These are phyloP conservation scores for Yamadazyma triangularis DNA, from an alignment of 1,139 yeast genomes.

Conservation along the genomic window DNA sequence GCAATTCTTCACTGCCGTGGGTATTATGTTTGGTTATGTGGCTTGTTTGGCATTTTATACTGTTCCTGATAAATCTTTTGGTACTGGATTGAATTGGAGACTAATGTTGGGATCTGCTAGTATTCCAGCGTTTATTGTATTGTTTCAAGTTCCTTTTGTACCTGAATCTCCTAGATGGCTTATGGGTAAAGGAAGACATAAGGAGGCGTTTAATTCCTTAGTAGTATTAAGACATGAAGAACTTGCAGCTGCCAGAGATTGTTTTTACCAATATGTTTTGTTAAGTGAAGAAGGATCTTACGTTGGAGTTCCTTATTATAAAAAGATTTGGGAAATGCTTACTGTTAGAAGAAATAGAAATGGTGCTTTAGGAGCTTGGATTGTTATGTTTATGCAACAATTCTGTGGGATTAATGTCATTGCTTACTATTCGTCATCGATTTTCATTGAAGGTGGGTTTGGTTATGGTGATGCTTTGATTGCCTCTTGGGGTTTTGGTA, in stretches of 20 bases:
- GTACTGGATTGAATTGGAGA: conserved; percentile 61
- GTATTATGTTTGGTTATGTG: conserved; percentile 65
- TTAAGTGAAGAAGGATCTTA: too few species aligned
- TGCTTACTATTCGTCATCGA: conserved; percentile 79
- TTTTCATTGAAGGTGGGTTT: conserved; percentile 67
- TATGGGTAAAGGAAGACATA: conserved; percentile 29
- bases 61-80: too few species aligned
- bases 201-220: too few species aligned
- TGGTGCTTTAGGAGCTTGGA: too few species aligned
- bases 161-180: conserved; percentile 62
- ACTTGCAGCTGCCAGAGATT: too few species aligned
- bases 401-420: conserved; percentile 79
- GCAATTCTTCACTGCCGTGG: conserved; percentile 66
- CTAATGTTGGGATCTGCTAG: conserved; percentile 54
- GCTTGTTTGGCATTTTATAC: too few species aligned
- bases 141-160: conserved; percentile 31
- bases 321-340: too few species aligned
- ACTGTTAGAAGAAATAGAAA: too few species aligned
- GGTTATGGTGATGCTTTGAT: conserved; percentile 57
- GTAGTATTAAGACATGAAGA: too few species aligned
- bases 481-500: conserved; percentile 87
- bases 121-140: conserved; percentile 46
- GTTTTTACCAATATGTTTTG: too few species aligned
- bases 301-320: too few species aligned
- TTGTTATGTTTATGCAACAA: conserved; percentile 48